These are phyloP conservation scores for Picea mariana DNA, from an alignment of 83 land plant genomes.

Conservation along the genomic window DNA sequence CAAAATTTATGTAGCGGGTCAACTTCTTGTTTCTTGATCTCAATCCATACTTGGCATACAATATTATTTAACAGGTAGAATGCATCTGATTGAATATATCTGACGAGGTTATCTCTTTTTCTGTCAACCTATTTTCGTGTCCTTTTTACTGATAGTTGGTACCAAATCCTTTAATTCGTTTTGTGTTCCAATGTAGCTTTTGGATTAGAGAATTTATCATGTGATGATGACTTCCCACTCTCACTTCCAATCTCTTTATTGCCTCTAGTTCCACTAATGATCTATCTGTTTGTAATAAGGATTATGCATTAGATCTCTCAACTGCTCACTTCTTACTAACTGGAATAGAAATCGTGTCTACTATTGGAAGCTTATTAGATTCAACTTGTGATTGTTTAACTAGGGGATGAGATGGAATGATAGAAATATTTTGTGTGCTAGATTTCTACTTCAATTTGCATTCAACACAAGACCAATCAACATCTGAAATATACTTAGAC, in stretches of 20 bases:
- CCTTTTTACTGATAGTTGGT: not conserved
- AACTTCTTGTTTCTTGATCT: no score
- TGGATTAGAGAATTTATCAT: not conserved
- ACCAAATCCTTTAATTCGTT: not conserved
- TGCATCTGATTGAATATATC: no score
- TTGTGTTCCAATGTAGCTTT: not conserved
- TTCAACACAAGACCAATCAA: not conserved
- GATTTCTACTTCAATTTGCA: constrained; percentile 1
- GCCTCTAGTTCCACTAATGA: not conserved
- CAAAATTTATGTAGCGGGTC: no score
- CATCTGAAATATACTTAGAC: not conserved
- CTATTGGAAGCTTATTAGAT: not conserved
- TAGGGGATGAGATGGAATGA: not conserved
- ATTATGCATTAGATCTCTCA: not conserved
- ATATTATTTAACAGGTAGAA: no score
- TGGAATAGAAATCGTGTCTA: not conserved
- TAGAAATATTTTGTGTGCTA: not conserved
- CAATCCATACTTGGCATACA: no score
- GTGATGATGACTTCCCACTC: not conserved
- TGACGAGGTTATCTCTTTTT: no score
- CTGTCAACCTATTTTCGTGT: not conserved
- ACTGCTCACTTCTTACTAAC: not conserved
- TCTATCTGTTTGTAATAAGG: no score
- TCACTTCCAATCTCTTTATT: not conserved
- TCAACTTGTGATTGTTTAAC: not conserved